A percentile compares a stretch with the other conserved stretches of the same genome.
Conservation (phyloP, 2,329 filamentous ascomycete genomes). For the Paraconiothyrium sp. region DNA sequence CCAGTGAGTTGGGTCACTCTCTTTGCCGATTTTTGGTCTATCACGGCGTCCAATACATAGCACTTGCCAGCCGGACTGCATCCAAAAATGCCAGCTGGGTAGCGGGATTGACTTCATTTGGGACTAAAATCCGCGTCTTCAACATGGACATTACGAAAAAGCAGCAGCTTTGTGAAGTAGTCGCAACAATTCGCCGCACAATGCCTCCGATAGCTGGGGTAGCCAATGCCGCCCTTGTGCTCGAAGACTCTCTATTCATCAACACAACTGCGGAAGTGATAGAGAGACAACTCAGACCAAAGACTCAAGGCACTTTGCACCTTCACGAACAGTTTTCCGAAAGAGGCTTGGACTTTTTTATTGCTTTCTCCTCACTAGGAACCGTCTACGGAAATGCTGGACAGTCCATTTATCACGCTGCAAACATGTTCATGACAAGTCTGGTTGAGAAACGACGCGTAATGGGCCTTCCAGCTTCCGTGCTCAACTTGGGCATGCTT, state of each 20-base stretch:
- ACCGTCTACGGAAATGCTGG: neutral
- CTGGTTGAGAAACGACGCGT: too few species aligned
- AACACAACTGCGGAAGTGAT: conserved; percentile 19
- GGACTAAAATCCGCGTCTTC: too few species aligned
- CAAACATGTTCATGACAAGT: conserved; percentile 1
- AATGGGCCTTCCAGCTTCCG: too few species aligned
- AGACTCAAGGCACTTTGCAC: neutral
- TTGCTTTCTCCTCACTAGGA: neutral
- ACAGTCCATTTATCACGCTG: neutral
- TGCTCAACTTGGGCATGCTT: too few species aligned
- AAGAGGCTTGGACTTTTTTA: conserved; percentile 1
- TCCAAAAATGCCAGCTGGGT: too few species aligned
- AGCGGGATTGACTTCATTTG: too few species aligned
- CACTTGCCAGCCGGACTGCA: too few species aligned
- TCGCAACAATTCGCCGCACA: neutral
- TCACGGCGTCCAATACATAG: too few species aligned
- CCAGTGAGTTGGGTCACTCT: too few species aligned
- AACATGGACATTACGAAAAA: too few species aligned
- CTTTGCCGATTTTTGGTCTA: too few species aligned
- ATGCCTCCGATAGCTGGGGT: neutral
- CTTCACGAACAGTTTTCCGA: neutral
- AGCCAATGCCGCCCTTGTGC: neutral
- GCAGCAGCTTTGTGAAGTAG: too few species aligned
- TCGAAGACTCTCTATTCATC: conserved; percentile 25
- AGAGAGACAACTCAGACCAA: conserved; percentile 13